Conservation (phyloP, 2,329 filamentous ascomycete species). For the Alternaria sp. region DNA sequence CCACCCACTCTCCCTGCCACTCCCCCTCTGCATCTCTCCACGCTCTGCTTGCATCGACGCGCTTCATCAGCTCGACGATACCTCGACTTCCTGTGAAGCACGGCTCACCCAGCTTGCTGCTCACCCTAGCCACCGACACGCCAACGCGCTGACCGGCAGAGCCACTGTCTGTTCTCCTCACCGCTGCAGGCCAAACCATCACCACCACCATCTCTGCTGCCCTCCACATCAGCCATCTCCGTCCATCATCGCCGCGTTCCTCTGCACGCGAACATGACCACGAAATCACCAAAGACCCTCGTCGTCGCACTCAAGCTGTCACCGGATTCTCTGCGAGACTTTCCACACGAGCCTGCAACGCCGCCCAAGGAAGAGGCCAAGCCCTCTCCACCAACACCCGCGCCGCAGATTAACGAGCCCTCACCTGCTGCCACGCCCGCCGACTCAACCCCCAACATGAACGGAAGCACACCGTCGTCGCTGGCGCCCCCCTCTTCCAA, state of each 20-base stretch:
- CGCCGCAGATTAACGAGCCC: conserved; percentile 43
- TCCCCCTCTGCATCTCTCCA: conserved; percentile 1
- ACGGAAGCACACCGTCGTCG: conserved; percentile 44
- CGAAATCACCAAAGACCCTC: conserved; percentile 42
- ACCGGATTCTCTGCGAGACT: conserved; percentile 35
- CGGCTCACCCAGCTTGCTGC: conserved; percentile 1
- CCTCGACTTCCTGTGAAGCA: conserved; percentile 5
- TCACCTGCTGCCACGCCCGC: conserved; percentile 49
- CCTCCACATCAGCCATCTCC: conserved; percentile 21
- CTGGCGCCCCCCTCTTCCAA: conserved; percentile 61
- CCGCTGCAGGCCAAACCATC: conserved; percentile 7
- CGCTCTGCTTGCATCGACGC: conserved; percentile 1
- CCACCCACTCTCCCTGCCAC: conserved; percentile 7
- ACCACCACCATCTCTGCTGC: conserved; percentile 13
- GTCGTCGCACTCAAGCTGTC: conserved; percentile 44
- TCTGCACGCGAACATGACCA: conserved; percentile 39
- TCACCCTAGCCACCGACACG: conserved; percentile 3
- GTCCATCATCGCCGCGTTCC: conserved; percentile 29
- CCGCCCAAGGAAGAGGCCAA: conserved; percentile 41
- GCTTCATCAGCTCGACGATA: conserved; percentile 8
- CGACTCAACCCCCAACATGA: conserved; percentile 48
- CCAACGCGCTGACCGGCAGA: conserved; percentile 17
- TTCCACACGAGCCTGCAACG: conserved; percentile 33
- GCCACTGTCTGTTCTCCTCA: conserved; percentile 10
- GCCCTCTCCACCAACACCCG: conserved; percentile 48